Base-by-base conservation (phyloP, 305 asterid genomes). In the Fraxinus sp. region DNA sequence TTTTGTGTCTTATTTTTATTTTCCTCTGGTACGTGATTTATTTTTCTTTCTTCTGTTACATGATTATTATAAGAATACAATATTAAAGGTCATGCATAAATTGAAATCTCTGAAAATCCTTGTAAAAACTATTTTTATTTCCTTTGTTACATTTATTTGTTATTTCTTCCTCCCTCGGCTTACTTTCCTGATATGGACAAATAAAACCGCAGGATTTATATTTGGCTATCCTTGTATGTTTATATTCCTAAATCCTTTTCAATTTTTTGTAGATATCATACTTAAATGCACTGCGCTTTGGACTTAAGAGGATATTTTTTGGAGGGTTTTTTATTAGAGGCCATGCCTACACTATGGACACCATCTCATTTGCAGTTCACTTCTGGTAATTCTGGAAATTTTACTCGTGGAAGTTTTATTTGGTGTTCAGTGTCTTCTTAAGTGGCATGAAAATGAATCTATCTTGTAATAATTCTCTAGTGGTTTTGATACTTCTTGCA, bases 311-410 rank as follows among this genome's bases (percentile, higher is more conserved):
- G 78, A 95, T 96, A 88, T 96, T 96, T 83, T 96, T 96, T 85
- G 99, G 99, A 86, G 99, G 99, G 71, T 96, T 95, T 91, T 96
- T 96, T 90, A 96, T 95, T 85, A 90, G 99, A 80, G 98, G 98
- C 83, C 99, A 96, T 89, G 98, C 98, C 37, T 95, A 96, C 90
- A 96, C 99, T 20, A 96, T 96, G 99, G 99, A 96, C 89, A 96
- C 99, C 80, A 96, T 96, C 88, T 96, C 99, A 30, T 96, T 96
- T 88, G 99, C 99, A 2, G 97, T 96, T 66, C 93, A 96, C 0
- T 95, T 96, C 87, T 96, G 99, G 98, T 96, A 91, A 81, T 85
- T 66, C 73, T 24, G 39, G 82, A 41, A 41, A 77, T 49, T 18
- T 76, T 71, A 18, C 41, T 10, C 62, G 2, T 77, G 16, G 26